phyloP scores from a whole-genome alignment of 768 basidiomycete species.

The Mycena amicta region DNA sequence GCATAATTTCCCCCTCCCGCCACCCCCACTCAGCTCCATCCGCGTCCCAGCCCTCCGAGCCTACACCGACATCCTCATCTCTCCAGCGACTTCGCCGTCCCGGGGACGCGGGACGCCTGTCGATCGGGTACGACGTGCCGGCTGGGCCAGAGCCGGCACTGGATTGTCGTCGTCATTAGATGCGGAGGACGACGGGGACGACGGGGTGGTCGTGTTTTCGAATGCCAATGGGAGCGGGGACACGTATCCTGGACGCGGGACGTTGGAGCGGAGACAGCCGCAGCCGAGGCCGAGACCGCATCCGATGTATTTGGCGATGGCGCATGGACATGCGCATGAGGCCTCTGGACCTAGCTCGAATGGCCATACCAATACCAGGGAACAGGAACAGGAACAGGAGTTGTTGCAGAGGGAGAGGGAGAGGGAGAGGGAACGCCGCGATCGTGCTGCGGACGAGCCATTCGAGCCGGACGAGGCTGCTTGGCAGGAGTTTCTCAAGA shows the following conservation, averaged over 20 bases:
- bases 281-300: constrained; percentile 17
- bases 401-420: too few relatives aligned
- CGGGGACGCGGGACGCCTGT: constrained; percentile 17
- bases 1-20: not conserved
- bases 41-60: not conserved
- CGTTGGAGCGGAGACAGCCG: constrained; percentile 17
- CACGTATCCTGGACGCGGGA: constrained; percentile 4
- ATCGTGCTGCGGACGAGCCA: constrained; percentile 1
- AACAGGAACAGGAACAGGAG: too few relatives aligned
- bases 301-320: constrained; percentile 17
- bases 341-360: too few relatives aligned
- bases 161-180: too few relatives aligned
- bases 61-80: not conserved
- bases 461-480: constrained; percentile 18
- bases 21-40: not conserved
- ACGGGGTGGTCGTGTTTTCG: too few relatives aligned
- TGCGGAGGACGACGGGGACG: too few relatives aligned
- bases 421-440: not conserved
- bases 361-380: too few relatives aligned
- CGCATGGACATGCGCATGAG: not conserved
- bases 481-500: constrained; percentile 25
- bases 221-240: not conserved
- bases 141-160: not conserved
- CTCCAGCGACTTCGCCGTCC: not conserved
- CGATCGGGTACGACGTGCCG: constrained; percentile 10